phyloP scores from a whole-genome alignment of 2,329 filamentous ascomycete species.

The Cyclaneusma minus region DNA sequence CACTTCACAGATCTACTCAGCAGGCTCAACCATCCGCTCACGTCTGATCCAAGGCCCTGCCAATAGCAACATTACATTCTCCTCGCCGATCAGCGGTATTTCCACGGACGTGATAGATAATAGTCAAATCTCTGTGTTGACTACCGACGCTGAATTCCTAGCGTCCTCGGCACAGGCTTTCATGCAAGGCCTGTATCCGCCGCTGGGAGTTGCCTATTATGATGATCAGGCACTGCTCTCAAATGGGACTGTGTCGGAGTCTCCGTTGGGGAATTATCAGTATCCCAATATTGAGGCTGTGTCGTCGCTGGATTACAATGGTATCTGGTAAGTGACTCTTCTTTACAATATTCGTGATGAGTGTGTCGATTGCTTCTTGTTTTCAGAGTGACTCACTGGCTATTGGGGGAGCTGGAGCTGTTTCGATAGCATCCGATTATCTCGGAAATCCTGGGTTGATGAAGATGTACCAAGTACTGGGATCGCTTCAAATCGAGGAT shows the following conservation, averaged over 20 bases:
- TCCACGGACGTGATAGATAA: slow-evolving; percentile 30
- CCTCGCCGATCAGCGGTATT: slow-evolving; percentile 27
- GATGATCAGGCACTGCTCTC: slow-evolving; percentile 29
- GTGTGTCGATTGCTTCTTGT: not conserved
- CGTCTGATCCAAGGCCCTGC: slow-evolving; percentile 27
- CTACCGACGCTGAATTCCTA: slow-evolving; percentile 30
- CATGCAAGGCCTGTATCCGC: slow-evolving; percentile 74
- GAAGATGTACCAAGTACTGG: too few relatives aligned
- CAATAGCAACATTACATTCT: slow-evolving; percentile 14
- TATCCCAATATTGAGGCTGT: slow-evolving; percentile 52
- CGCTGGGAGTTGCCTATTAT: slow-evolving; percentile 20
- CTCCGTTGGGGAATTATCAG: slow-evolving; percentile 66
- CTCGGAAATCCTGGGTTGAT: too few relatives aligned
- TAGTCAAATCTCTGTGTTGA: slow-evolving; percentile 26
- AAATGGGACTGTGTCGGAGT: slow-evolving; percentile 42
- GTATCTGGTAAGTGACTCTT: slow-evolving; percentile 25
- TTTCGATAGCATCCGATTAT: too few relatives aligned
- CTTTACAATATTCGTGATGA: not conserved
- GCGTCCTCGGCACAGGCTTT: slow-evolving; percentile 61
- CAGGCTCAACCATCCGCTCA: slow-evolving; percentile 30
- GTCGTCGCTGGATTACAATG: slow-evolving; percentile 26
- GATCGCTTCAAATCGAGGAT: slow-evolving; percentile 10
- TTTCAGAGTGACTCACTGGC: slow-evolving; percentile 3
- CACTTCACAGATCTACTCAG: slow-evolving; percentile 28
- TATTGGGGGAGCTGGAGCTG: too few relatives aligned